phyloP scores from a whole-genome alignment of 2,329 filamentous ascomycete genomes.

The Colletotrichum sp. region DNA sequence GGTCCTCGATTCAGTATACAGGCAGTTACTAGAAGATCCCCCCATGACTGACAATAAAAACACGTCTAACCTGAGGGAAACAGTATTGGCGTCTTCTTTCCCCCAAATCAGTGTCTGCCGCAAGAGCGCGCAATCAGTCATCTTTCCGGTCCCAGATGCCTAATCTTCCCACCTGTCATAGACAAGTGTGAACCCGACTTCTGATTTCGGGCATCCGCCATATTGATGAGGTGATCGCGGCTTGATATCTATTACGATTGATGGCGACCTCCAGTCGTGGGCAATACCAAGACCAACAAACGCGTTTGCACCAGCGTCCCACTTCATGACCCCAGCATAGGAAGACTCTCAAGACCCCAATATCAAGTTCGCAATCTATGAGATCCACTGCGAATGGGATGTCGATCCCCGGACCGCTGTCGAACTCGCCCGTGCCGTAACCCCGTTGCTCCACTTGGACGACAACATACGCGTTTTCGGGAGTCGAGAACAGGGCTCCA shows the following conservation, averaged over 20 bases:
- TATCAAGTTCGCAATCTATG: background rate
- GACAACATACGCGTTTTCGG: background rate
- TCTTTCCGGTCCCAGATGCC: background rate
- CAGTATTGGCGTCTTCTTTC: background rate
- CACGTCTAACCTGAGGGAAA: background rate
- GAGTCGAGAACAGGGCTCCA: background rate
- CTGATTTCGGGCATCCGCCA: accelerated
- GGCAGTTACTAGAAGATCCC: background rate
- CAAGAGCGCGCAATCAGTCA: background rate
- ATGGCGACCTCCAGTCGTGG: background rate
- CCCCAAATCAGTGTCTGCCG: background rate
- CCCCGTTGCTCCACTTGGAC: background rate
- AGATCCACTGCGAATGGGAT: background rate
- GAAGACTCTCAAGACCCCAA: background rate
- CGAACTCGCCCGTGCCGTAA: background rate
- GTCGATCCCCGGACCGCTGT: background rate
- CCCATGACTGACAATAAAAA: no score
- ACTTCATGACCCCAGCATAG: background rate
- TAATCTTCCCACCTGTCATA: background rate
- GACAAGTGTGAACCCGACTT: background rate
- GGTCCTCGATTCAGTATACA: background rate
- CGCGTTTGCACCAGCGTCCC: background rate
- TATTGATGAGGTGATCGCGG: background rate
- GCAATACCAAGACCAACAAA: background rate
- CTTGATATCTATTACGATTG: background rate